Evolutionary conservation across 805 yeast species (phyloP), one percentile per base, ranked within the genome.

Genomic region (Teunomyces cretensis): DNA sequence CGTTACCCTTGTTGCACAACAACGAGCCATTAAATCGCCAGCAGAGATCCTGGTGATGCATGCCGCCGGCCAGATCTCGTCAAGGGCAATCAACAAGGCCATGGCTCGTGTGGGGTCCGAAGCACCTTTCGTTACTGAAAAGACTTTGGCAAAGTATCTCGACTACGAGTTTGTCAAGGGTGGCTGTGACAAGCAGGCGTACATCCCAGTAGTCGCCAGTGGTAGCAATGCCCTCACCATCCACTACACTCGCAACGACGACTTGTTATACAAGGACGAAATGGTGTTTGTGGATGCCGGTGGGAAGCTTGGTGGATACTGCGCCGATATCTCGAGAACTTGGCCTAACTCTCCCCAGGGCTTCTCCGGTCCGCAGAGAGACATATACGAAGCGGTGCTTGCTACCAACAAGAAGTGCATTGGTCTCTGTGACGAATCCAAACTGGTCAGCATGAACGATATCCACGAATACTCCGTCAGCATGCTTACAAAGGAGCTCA

Each of bases 121-220:
- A 1, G 27, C 50, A 11, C 75, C 76, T 2, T 80, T 92, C 56
- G 64, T 66, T 37, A 80, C 85, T 7, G 99, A 94, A 62, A 79
- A 85, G 59, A 83, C 89, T 2, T 71, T 94, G 30, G 86, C 87
- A 15, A 80, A 96, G 8, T 90, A 74, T 59, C 68, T 94, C 47
- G 96, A 92, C 51, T 88, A 88, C 62, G 77, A 83, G 55, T 92
- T 94, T 62, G 79, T 86, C 9, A 74, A 81, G 33, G 90, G 92
- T 22, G 99, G 99, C 1, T 90, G 97, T 64, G 96, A 88, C 52
- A 80, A 80, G 49, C 79, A 86, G 32, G 97, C 97, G 0, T 94
- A 94, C 61, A 80, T 91, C 15, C 98, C 99, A 0, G 99, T 94
- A 8, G 96, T 94, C 3, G 99, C 98, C 4, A 85, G 96, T 28